Evolutionary conservation across 177 flowering plant species (phyloP), one percentile per base, ranked within the genome.

Genomic region (Telopea speciosissima): DNA sequence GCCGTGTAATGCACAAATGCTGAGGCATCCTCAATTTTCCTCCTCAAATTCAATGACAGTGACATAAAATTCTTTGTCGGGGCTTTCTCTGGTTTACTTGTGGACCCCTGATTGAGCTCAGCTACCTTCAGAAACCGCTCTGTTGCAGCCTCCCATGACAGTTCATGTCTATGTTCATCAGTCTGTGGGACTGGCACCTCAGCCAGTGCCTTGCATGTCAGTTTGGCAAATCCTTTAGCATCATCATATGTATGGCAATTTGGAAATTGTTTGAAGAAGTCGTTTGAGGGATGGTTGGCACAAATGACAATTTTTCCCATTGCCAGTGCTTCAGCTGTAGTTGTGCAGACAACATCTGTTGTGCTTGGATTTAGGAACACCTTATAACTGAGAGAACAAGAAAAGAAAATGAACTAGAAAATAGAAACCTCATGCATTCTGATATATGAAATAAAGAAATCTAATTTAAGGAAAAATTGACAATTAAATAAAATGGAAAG

Each of bases 281-380:
- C 93, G 56, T 95, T 95, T 21, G 99, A 95, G 56, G 96, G 86
- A 76, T 95, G 99, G 70, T 92, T 72, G 17, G 99, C 91, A 68
- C 97, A 95, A 1, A 92, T 81, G 1, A 92, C 96, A 33, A 91
- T 77, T 75, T 95, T 95, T 12, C 97, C 97, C 97, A 92, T 92
- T 7, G 96, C 99, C 77, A 93, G 77, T 31, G 99, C 99, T 80
- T 95, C 99, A 0, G 97, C 97, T 33, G 97, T 86, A 26, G 99
- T 89, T 24, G 99, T 95, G 86, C 99, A 92, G 58, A 95, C 90
- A n/a, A 95, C 97, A 72, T 95, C 99, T 3, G 96, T 88, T 19
- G 97, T 90, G 89, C 98, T 93, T 73, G 99, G 97, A 79, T 95
- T 95, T 44, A 95, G 74, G 77, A 95, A 91, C 74, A 95, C 94